phyloP scores from a whole-genome alignment of 345 rosid genomes.

The Odontarrhena argentea region DNA sequence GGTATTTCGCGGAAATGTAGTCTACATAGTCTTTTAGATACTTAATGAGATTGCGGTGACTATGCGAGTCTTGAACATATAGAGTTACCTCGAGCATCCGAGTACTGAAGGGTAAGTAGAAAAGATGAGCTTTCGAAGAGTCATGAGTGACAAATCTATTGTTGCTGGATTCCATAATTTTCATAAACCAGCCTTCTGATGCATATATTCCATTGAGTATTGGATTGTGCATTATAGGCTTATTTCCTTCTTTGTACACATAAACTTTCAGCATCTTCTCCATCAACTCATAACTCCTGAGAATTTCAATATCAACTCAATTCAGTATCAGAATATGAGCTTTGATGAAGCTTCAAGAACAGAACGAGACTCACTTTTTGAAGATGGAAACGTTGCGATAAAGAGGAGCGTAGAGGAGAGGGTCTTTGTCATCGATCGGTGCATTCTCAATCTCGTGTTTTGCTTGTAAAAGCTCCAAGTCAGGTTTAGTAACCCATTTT shows the following conservation, averaged over 20 bases:
- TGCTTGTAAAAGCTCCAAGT: conserved; percentile 56
- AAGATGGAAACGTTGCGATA: conserved; percentile 78
- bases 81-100: conserved; percentile 70
- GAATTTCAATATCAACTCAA: not conserved
- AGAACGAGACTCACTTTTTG: conserved; percentile 54
- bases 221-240: conserved; percentile 70
- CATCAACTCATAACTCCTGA: conserved; percentile 97
- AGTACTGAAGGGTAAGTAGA: conserved; percentile 88
- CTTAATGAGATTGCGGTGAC: conserved; percentile 57
- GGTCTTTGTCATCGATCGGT: conserved; percentile 56
- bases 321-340: not conserved
- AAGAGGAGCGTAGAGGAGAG: conserved; percentile 67
- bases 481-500: conserved; percentile 70
- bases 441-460: conserved; percentile 74
- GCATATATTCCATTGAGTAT: conserved; percentile 82
- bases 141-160: conserved; percentile 61
- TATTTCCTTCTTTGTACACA: conserved; percentile 81
- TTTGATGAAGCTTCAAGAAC: not conserved
- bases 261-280: conserved; percentile 79
- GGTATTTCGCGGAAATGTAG: conserved; percentile 57
- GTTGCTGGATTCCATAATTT: conserved; percentile 62
- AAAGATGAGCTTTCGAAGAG: conserved; percentile 75
- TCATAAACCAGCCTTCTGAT: conserved; percentile 99
- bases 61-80: conserved; percentile 75
- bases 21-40: conserved; percentile 65